A percentile compares a stretch with the other conserved stretches of the same genome.
Evolutionary conservation across 805 yeast species (phyloP).

Genomic region (Zygoascus biomembranicola): DNA sequence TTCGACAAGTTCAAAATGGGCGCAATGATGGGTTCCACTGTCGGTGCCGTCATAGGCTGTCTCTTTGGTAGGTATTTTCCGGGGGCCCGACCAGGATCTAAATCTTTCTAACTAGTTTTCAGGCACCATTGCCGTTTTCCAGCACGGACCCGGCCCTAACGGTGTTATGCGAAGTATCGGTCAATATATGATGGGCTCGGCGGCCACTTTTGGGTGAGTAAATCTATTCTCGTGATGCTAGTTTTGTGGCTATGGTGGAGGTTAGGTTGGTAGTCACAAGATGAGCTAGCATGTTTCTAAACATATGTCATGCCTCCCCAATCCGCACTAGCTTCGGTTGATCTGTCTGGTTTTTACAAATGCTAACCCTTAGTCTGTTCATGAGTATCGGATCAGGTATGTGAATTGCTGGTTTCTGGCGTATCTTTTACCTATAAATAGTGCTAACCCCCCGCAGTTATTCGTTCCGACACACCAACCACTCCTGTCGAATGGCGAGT

Average conservation of each 20-base stretch:
- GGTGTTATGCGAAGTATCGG: constrained; percentile 96
- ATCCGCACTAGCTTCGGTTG: not conserved
- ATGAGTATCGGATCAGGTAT: constrained; percentile 7
- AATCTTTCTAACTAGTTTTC: not conserved
- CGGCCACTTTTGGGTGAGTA: constrained; percentile 78
- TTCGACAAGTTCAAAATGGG: constrained; percentile 99
- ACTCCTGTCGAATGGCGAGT: constrained; percentile 23
- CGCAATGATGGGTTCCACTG: constrained; percentile 79
- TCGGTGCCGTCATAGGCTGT: constrained; percentile 89
- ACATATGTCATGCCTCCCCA: not conserved
- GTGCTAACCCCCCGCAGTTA: constrained; percentile 41
- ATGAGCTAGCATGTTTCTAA: not conserved
- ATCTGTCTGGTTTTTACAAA: not conserved
- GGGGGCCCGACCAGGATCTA: too few relatives aligned
- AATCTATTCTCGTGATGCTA: not conserved
- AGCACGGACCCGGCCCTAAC: constrained; percentile 96
- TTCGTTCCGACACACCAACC: constrained; percentile 28
- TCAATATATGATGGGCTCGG: constrained; percentile 92
- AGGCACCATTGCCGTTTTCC: constrained; percentile 73
- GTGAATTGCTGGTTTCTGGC: not conserved
- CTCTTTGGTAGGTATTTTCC: constrained; percentile 53
- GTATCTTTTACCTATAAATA: constrained; percentile 75
- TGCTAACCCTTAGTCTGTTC: not conserved
- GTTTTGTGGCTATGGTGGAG: not conserved
- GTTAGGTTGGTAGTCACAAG: not conserved